Conservation (phyloP, 805 yeast species). For the Candida montana region DNA sequence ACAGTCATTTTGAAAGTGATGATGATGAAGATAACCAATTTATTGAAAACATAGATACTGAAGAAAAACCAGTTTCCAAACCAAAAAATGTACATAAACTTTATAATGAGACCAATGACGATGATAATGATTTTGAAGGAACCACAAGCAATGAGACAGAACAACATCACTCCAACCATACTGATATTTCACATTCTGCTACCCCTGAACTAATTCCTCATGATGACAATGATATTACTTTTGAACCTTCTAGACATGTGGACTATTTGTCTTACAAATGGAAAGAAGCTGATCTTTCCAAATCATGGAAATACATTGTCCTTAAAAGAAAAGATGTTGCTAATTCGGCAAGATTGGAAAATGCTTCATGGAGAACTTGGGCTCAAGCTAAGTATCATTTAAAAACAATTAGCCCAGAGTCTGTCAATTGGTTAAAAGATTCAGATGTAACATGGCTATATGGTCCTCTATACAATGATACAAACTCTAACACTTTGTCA, state of each 20-base stretch:
- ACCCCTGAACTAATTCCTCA: slow-evolving; percentile 34
- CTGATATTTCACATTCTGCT: slow-evolving; percentile 28
- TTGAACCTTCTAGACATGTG: slow-evolving; percentile 85
- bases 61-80: slow-evolving; percentile 3
- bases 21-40: slow-evolving; percentile 17
- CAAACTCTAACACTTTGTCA: slow-evolving; percentile 13
- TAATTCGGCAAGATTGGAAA: slow-evolving; percentile 71
- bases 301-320: slow-evolving; percentile 93
- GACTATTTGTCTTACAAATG: slow-evolving; percentile 94
- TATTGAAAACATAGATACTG: slow-evolving; percentile 21
- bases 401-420: slow-evolving; percentile 82
- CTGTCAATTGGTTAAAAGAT: slow-evolving; percentile 94
- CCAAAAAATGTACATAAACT: slow-evolving; percentile 13
- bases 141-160: slow-evolving; percentile 35
- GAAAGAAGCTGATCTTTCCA: slow-evolving; percentile 90
- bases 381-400: slow-evolving; percentile 79
- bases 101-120: slow-evolving; percentile 13
- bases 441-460: slow-evolving; percentile 97
- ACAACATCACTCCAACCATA: not conserved
- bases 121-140: slow-evolving; percentile 26
- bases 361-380: slow-evolving; percentile 98
- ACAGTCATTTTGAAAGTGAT: slow-evolving; percentile 12
- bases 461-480: slow-evolving; percentile 57
- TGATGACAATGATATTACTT: slow-evolving; percentile 76
- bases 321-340: slow-evolving; percentile 79